Evolutionary conservation across 164 flowering plant genomes (phyloP).

Genomic region (Vitis cinerea): DNA sequence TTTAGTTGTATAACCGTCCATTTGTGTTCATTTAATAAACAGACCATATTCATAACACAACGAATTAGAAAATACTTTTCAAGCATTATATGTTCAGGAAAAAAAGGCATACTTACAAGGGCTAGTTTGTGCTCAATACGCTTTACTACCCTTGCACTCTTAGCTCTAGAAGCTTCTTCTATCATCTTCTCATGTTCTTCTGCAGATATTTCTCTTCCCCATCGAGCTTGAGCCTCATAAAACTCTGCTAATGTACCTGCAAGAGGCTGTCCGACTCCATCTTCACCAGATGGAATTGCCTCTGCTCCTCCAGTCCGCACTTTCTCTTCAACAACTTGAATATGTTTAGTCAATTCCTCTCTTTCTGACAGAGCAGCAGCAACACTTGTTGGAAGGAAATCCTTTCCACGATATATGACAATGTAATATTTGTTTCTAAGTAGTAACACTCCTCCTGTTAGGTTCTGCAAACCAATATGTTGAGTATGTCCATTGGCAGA

Average conservation of each 20-base stretch:
- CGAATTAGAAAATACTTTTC: not conserved
- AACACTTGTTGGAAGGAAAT: slow-evolving; percentile 87
- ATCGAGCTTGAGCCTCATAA: slow-evolving; percentile 90
- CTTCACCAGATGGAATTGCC: slow-evolving; percentile 23
- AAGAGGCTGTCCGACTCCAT: slow-evolving; percentile 40
- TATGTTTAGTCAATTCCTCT: slow-evolving; percentile 62
- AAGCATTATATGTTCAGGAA: not conserved
- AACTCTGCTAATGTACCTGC: slow-evolving; percentile 95
- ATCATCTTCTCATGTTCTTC: slow-evolving; percentile 75
- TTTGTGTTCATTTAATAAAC: no score
- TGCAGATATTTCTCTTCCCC: slow-evolving; percentile 81
- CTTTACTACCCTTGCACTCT: slow-evolving; percentile 56
- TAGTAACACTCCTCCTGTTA: slow-evolving; percentile 89
- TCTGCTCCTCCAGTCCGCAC: slow-evolving; percentile 38
- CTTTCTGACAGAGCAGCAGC: slow-evolving; percentile 82
- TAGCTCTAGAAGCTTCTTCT: slow-evolving; percentile 71
- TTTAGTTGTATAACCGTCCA: no score
- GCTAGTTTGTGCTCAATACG: slow-evolving; percentile 70
- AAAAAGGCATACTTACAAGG: slow-evolving; percentile 55
- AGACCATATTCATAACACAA: no score
- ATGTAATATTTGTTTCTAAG: slow-evolving; percentile 93
- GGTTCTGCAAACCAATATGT: slow-evolving; percentile 39
- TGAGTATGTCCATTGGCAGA: not conserved
- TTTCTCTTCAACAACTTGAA: slow-evolving; percentile 58
- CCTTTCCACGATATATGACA: slow-evolving; percentile 91